Evolutionary conservation across 2,329 filamentous ascomycete genomes (phyloP).

Genomic region (Cadophora luteo-olivacea): DNA sequence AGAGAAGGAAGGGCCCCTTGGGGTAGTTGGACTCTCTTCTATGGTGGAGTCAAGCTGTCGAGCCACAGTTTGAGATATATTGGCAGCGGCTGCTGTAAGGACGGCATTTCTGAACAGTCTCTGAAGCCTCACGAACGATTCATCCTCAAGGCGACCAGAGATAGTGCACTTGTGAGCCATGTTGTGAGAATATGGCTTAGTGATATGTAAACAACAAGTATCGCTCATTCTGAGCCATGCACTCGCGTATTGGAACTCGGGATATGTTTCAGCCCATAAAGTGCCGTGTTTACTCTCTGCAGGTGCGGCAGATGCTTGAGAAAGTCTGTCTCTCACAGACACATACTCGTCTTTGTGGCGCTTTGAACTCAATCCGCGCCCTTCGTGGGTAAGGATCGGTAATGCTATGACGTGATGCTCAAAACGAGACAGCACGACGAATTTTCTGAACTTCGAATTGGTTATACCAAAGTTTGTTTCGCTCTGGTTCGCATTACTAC

Average conservation of each 20-base stretch:
- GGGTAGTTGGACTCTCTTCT: background rate
- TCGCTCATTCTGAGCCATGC: constrained; percentile 12
- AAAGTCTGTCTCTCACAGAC: background rate
- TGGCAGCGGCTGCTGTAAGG: background rate
- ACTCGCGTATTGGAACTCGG: background rate
- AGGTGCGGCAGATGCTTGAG: background rate
- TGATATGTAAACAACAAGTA: constrained; percentile 2
- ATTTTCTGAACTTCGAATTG: constrained; percentile 18
- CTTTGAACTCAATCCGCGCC: background rate
- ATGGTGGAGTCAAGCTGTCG: background rate
- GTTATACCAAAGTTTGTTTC: constrained; percentile 14
- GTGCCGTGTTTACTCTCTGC: constrained; percentile 2
- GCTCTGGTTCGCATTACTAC: background rate
- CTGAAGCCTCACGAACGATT: background rate
- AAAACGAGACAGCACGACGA: constrained; percentile 3
- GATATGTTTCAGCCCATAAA: background rate
- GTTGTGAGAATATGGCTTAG: constrained; percentile 11
- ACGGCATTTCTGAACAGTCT: constrained; percentile 1
- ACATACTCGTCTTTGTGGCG: constrained; percentile 7
- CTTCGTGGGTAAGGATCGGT: constrained; percentile 14
- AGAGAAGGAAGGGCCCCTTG: background rate
- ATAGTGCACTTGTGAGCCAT: constrained; percentile 4
- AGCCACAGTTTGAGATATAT: background rate
- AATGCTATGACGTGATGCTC: background rate
- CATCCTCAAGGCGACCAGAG: constrained; percentile 1